A percentile compares a stretch with the other conserved stretches of the same genome.
Conservation (phyloP, 805 yeast genomes). For the Suhomyces vadensis region DNA sequence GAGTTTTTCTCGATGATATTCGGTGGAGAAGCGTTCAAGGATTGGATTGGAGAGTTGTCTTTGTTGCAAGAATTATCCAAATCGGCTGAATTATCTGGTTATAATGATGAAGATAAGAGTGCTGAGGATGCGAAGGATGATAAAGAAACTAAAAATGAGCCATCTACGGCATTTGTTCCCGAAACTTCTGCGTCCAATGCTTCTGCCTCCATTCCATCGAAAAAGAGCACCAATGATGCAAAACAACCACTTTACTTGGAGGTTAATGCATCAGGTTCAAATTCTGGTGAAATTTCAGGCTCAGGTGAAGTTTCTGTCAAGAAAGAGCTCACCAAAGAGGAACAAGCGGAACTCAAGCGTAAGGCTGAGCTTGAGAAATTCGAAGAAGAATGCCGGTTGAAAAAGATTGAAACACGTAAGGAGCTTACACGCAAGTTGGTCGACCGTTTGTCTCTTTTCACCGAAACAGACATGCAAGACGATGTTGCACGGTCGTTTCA, state of each 20-base stretch:
- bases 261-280: neutral
- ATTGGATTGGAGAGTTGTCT: slow-evolving; percentile 51
- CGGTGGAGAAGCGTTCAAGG: slow-evolving; percentile 87
- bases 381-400: slow-evolving; percentile 74
- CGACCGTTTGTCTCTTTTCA: slow-evolving; percentile 43
- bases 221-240: neutral
- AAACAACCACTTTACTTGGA: slow-evolving; percentile 17
- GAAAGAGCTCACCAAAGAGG: slow-evolving; percentile 34
- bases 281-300: slow-evolving; percentile 4
- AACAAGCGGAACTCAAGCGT: slow-evolving; percentile 47
- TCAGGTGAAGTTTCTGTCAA: slow-evolving; percentile 14
- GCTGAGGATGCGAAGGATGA: slow-evolving; percentile 35
- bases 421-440: slow-evolving; percentile 59
- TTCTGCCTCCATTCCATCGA: neutral
- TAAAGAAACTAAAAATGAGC: slow-evolving; percentile 15
- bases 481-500: slow-evolving; percentile 53
- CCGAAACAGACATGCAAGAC: slow-evolving; percentile 46
- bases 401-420: slow-evolving; percentile 64
- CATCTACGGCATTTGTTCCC: neutral
- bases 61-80: slow-evolving; percentile 42
- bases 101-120: slow-evolving; percentile 28
- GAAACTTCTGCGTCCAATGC: slow-evolving; percentile 10
- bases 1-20: slow-evolving; percentile 71
- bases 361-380: slow-evolving; percentile 57
- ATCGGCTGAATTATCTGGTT: slow-evolving; percentile 44